phyloP scores from a whole-genome alignment of 805 yeast genomes.

The Torulaspora gathmanii region DNA sequence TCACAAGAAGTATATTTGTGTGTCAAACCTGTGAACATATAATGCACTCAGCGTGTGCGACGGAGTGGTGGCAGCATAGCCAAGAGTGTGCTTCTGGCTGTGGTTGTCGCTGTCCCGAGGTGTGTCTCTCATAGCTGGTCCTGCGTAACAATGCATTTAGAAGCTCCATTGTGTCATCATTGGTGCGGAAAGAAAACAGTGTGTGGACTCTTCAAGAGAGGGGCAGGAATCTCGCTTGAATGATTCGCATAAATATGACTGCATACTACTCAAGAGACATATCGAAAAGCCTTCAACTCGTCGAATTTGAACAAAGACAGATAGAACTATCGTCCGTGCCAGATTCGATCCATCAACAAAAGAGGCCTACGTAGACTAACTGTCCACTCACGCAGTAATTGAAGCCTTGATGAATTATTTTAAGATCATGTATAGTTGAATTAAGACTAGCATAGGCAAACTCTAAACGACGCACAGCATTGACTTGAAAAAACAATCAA shows the following conservation, averaged over 20 bases:
- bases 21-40: slow-evolving; percentile 78
- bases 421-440: background rate
- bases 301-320: too few species aligned
- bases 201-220: too few species aligned
- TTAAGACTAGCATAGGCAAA: background rate
- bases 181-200: too few species aligned
- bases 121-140: slow-evolving; percentile 15
- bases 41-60: slow-evolving; percentile 72
- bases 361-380: too few species aligned
- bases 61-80: slow-evolving; percentile 65
- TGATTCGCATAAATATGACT: too few species aligned
- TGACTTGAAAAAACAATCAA: background rate
- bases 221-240: too few species aligned
- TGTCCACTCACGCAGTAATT: background rate
- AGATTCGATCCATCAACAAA: too few species aligned
- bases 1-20: slow-evolving; percentile 54
- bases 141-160: too few species aligned
- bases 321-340: too few species aligned
- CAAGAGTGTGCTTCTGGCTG: slow-evolving; percentile 78
- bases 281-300: too few species aligned
- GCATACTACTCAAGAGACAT: too few species aligned
- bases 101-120: slow-evolving; percentile 64
- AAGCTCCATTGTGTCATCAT: too few species aligned
- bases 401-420: background rate
- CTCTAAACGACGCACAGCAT: slow-evolving; percentile 2